phyloP scores from a whole-genome alignment of 441 rosid species.

The Jatropha podagrica region DNA sequence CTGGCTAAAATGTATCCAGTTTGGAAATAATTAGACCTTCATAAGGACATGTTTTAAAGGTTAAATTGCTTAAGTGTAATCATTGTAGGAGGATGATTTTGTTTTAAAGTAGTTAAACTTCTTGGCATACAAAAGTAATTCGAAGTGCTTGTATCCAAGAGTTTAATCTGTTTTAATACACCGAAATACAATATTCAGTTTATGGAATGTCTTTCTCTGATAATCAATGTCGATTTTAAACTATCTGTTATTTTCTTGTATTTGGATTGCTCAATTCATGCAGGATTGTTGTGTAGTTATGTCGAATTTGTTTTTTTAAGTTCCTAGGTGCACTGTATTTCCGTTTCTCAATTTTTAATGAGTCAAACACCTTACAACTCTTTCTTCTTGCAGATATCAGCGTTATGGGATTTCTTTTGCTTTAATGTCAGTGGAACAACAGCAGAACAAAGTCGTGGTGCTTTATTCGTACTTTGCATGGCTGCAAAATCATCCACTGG shows the following conservation, averaged over 20 bases:
- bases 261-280: slow-evolving; percentile 6
- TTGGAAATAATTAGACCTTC: too few relatives aligned
- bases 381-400: slow-evolving; percentile 62
- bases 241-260: background rate
- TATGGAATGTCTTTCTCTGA: background rate
- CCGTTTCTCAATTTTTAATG: background rate
- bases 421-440: slow-evolving; percentile 89
- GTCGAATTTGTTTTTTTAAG: background rate
- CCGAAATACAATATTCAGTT: background rate
- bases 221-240: slow-evolving; percentile 3
- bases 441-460: slow-evolving; percentile 91
- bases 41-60: background rate
- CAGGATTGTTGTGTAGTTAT: background rate
- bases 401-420: slow-evolving; percentile 97
- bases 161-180: background rate
- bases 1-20: too few relatives aligned
- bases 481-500: slow-evolving; percentile 87
- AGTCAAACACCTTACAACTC: background rate
- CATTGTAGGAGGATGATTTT: background rate
- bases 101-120: background rate
- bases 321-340: background rate
- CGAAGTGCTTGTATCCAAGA: background rate
- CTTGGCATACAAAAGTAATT: background rate
- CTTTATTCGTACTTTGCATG: slow-evolving; percentile 93
- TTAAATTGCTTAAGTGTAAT: background rate